These are phyloP conservation scores for Paspalum vaginatum DNA, from an alignment of 176 grass and related monocot genomes.

Conservation along the genomic window DNA sequence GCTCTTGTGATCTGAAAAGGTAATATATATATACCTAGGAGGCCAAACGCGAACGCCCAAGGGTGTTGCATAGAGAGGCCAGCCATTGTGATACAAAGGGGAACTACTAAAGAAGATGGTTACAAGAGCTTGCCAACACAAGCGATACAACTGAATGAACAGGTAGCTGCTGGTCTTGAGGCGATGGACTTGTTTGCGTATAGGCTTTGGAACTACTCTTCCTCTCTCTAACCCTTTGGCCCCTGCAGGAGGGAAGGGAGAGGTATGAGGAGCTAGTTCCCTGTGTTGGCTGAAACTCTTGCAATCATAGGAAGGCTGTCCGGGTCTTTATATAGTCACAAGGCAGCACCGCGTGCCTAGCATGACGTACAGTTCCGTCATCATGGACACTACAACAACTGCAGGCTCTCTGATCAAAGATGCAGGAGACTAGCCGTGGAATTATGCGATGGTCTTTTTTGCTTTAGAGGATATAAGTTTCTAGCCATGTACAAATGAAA, in stretches of 20 bases:
- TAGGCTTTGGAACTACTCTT: constrained; percentile 12
- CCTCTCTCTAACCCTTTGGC: constrained; percentile 46
- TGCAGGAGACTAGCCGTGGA: not conserved
- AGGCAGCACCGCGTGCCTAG: not conserved
- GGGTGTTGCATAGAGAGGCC: constrained; percentile 64
- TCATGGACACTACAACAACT: not conserved
- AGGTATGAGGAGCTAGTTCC: constrained; percentile 25
- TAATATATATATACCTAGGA: constrained; percentile 58
- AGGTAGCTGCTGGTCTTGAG: not conserved
- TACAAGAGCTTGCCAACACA: constrained; percentile 5
- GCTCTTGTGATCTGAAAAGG: not conserved
- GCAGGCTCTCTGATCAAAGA: not conserved
- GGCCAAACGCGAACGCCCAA: constrained; percentile 67
- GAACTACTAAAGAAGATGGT: not conserved
- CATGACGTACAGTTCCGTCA: not conserved
- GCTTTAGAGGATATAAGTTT: not conserved
- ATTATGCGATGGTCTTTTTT: constrained; percentile 1
- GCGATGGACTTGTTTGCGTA: not conserved
- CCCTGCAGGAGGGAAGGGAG: constrained; percentile 39
- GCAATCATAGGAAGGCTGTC: not conserved
- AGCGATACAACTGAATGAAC: constrained; percentile 25
- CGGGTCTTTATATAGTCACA: constrained; percentile 43
- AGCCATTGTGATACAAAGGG: constrained; percentile 44
- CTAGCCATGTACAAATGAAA: not conserved
- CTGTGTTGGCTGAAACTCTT: constrained; percentile 46